Evolutionary conservation across 495 filamentous ascomycete genomes (phyloP), one percentile per base, ranked within the genome.

Genomic region (Penicillium verhagenii): DNA sequence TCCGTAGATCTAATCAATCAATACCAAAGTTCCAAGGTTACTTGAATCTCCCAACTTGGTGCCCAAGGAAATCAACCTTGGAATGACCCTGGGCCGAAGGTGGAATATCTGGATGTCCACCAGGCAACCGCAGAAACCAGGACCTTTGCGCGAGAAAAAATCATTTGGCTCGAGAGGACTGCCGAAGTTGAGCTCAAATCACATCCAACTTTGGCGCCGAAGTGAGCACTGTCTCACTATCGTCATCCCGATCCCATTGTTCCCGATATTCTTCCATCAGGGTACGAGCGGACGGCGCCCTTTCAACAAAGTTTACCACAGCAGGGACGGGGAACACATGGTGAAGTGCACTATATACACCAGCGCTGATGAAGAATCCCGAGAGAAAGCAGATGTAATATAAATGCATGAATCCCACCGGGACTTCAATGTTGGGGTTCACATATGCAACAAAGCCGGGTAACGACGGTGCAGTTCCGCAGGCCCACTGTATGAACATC

Each of bases 301-400:
- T 56, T 3, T 47, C 49, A 16, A 67, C 52, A 49, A 64, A 67
- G n/a, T 47, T 14, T 40, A 45, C 47, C 6, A 64, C 38, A 10
- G 45, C 46, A 29, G 26, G 2, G 1, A 38, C 61, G 1, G 57
- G 64, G 31, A 67, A 56, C 2, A 52, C n/a, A 40, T 45, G 52
- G 45, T 67, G 64, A 18, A 67, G 46, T 29, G 44, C 54, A 16
- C 48, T 35, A 43, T 59, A 67, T 7, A 67, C 61, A 28, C 35
- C 33, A 10, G 48, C 60, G 29, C 60, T 64, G 39, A 67, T 64
- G 0, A 31, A 45, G 6, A 64, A 43, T 3, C 64, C 64, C 2
- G 55, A 48, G 10, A 67, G 44, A 45, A 67, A 67, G 33, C 64
- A 67, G 28, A 67, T 64, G 26, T 68, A 68, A 43, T 60, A 68